Conservation (phyloP, 2,329 filamentous ascomycete species). For the Stagonosporopsis tanaceti region DNA sequence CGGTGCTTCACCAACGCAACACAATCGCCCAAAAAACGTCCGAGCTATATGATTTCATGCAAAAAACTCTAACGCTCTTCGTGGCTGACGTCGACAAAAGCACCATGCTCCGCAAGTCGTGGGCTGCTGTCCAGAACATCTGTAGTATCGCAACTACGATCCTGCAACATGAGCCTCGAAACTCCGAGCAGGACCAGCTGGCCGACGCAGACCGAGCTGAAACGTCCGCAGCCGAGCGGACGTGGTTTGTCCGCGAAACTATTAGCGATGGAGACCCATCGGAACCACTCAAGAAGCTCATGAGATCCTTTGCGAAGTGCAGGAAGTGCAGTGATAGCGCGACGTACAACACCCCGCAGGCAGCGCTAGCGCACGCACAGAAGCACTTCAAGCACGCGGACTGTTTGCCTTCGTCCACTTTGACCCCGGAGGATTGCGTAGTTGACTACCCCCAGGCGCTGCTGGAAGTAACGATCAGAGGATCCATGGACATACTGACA, state of each 20-base stretch:
- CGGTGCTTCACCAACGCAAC: conserved; percentile 24
- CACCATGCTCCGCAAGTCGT: conserved; percentile 35
- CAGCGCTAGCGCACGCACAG: conserved; percentile 35
- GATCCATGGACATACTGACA: conserved; percentile 25
- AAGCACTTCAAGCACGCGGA: conserved; percentile 21
- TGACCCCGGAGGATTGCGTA: conserved; percentile 32
- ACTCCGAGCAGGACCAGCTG: too few relatives aligned
- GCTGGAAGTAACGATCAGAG: conserved; percentile 32
- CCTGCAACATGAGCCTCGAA: background rate
- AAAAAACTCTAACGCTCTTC: conserved; percentile 33
- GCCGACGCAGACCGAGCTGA: background rate
- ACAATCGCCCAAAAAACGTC: conserved; percentile 19
- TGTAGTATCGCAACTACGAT: background rate
- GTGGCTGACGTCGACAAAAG: conserved; percentile 30
- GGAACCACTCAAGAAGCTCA: conserved; percentile 8
- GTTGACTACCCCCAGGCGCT: conserved; percentile 27
- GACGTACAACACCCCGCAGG: conserved; percentile 22
- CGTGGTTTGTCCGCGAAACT: conserved; percentile 32
- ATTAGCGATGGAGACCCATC: background rate
- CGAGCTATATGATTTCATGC: conserved; percentile 24
- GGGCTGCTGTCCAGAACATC: conserved; percentile 37
- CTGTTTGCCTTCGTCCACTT: too few relatives aligned
- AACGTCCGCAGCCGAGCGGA: conserved; percentile 1
- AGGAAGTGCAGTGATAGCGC: conserved; percentile 21
- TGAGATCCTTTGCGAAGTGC: conserved; percentile 27